These are phyloP conservation scores for Sporobolomyces pararoseus DNA, from an alignment of 768 basidiomycete species.

Conservation along the genomic window DNA sequence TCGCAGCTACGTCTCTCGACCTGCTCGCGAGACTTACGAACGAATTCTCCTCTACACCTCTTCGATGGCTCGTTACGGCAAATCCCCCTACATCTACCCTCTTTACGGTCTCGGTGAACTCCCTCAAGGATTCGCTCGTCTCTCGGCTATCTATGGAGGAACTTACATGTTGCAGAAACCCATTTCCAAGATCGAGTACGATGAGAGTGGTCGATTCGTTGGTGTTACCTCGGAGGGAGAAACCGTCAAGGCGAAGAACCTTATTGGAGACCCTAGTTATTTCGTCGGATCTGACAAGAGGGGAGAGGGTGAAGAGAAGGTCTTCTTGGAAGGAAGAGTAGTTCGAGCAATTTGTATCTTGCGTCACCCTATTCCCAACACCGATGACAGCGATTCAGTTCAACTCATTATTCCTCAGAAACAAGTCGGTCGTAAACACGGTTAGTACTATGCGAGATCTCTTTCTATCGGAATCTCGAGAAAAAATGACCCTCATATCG, in stretches of 20 bases:
- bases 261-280: slow-evolving; percentile 97
- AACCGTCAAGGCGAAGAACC: slow-evolving; percentile 93
- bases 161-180: slow-evolving; percentile 99
- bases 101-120: slow-evolving; percentile 98
- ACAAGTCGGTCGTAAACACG: slow-evolving; percentile 87
- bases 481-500: too few relatives aligned
- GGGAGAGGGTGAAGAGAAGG: slow-evolving; percentile 62
- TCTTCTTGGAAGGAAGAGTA: slow-evolving; percentile 88
- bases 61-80: slow-evolving; percentile 98
- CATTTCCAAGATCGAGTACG: slow-evolving; percentile 84
- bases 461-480: neutral
- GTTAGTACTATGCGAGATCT: slow-evolving; percentile 60
- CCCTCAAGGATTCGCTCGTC: slow-evolving; percentile 95
- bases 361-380: slow-evolving; percentile 96
- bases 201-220: slow-evolving; percentile 77
- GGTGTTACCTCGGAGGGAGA: slow-evolving; percentile 86
- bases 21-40: slow-evolving; percentile 83
- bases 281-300: slow-evolving; percentile 58
- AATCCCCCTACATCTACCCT: slow-evolving; percentile 99
- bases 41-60: slow-evolving; percentile 96
- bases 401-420: slow-evolving; percentile 99
- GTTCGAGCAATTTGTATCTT: slow-evolving; percentile 95
- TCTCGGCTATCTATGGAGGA: slow-evolving; percentile 97
- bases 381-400: slow-evolving; percentile 87
- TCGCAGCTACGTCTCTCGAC: slow-evolving; percentile 80